Conservation (phyloP, 2,329 filamentous ascomycete species). For the Zasmidium angulare region DNA sequence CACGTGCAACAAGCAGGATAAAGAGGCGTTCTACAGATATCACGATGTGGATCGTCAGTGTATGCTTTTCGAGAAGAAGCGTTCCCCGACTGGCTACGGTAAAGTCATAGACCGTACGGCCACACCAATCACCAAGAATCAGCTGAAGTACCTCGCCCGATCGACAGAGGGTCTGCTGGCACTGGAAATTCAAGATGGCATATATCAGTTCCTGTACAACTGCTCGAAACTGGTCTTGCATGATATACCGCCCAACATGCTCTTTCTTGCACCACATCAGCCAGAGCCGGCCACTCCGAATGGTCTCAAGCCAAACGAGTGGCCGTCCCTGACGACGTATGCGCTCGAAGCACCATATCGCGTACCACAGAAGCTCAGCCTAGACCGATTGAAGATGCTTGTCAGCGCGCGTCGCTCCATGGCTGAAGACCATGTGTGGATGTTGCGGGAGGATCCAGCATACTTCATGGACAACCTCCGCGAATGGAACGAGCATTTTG, state of each 20-base stretch:
- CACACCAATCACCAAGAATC: constrained; percentile 5
- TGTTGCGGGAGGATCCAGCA: constrained; percentile 58
- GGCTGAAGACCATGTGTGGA: constrained; percentile 56
- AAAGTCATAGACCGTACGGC: constrained; percentile 21
- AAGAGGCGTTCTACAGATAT: background rate
- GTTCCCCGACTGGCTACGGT: constrained; percentile 32
- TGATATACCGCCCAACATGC: constrained; percentile 42
- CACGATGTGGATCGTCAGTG: constrained; percentile 7
- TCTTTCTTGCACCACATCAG: constrained; percentile 16
- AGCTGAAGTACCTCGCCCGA: constrained; percentile 12
- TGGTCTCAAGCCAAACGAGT: constrained; percentile 3
- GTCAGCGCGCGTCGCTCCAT: constrained; percentile 43
- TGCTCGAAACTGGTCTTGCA: constrained; percentile 53
- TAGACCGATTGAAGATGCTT: constrained; percentile 47
- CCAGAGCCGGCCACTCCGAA: constrained; percentile 13
- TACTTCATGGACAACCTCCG: constrained; percentile 53
- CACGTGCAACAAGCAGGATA: background rate
- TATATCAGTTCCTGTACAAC: constrained; percentile 51
- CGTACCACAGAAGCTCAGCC: constrained; percentile 48
- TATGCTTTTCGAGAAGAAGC: constrained; percentile 26
- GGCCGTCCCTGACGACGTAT: constrained; percentile 17
- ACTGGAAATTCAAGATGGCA: constrained; percentile 52
- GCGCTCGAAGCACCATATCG: constrained; percentile 55
- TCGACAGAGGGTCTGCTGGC: constrained; percentile 39
- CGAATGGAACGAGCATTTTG: constrained; percentile 50